Base-by-base conservation (phyloP, 306 rosid genomes). In the Fragaria iinumae region DNA sequence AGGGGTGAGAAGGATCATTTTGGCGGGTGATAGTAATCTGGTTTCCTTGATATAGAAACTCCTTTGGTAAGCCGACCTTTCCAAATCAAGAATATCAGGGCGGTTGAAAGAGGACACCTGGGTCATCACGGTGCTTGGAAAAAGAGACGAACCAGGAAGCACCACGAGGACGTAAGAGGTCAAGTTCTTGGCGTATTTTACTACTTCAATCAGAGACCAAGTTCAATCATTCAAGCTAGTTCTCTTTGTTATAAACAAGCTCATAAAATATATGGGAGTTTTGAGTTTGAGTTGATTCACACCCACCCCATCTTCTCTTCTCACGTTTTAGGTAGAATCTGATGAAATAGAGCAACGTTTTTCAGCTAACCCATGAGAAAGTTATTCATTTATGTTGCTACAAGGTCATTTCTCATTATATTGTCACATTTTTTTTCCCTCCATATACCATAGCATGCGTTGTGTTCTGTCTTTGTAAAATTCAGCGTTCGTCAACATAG, bases 51-150 rank as follows among this genome's bases (percentile, higher is more conserved):
- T 62, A 43, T 62, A 25, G 45, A 17, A 36, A 65, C 45, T 36
- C 69, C 23, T 0, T 5, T 41, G 25, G 17, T 65, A 18, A 36
- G 47, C 45, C 25, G 45, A 65, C 47, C 45, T 36, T 64, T 64
- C 69, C 69, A 17, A 63, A 64, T 64, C 69, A 17, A 64, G 21
- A 34, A 64, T 64, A 64, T 64, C 23, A 6, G 47, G 36, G 69
- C 45, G 69, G 25, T 17, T 16, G 9, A 16, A 7, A 8, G 5
- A 7, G 13, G 44, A 34, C 69, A 65, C 69, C 12, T 65, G 69
- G 69, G 25, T 18, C 45, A 8, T 65, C 69, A 7, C 0, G 4
- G 47, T 18, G n/a, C 25, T 20, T 5, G 6, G 6, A 13, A 0
- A 17, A 8, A 43, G 6, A 16, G 25, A 18, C 45, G 13, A 17